Evolutionary conservation across 75 land plant species (phyloP), one percentile per base, ranked within the genome.

Genomic region (Sequoiadendron giganteum): DNA sequence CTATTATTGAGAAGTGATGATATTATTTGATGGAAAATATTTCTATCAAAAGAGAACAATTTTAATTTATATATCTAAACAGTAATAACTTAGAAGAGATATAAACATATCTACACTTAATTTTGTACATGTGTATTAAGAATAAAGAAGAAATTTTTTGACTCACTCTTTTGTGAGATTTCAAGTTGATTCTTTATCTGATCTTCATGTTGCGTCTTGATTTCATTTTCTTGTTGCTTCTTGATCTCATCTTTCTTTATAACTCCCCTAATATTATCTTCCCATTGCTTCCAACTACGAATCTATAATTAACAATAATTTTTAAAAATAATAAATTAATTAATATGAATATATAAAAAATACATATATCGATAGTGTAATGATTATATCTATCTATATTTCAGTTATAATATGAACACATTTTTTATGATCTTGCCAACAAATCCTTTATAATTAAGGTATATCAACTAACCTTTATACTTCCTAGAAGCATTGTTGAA

Each of bases 401-500:
- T 45, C 45, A 82, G 45, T 42, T 15, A 82, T 7, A 21, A 10
- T 25, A 28, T 21, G 10, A 79, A 42, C 6, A 7, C 13, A 45
- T 11, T 25, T 14, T 19, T 81, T 15, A 13, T 19, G 3, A 36
- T 40, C 84, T 49, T 49, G 21, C 2, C 0, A 19, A 18, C 0
- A 34, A 45, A 19, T 28, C 13, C 43, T 25, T 42, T 45, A 21
- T 42, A 82, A 81, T 10, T 42, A 42, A 82, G 36, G 6, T 82
- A 82, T 45, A 82, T 30, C 3, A 75, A 75, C 77, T 84, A 87
- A 93, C 98, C 94, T 90, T 94, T 47, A 78, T 76, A 10, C 89
- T 89, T 84, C 94, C 98, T 55, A 97, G 89, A 65, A 92, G 10
- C 90, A 97, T 83, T 0, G 95, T 97, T 34, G 93, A 80, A 81